Evolutionary conservation across 192 early-diverging fungal species (phyloP).

Genomic region (Podila epicladia): DNA sequence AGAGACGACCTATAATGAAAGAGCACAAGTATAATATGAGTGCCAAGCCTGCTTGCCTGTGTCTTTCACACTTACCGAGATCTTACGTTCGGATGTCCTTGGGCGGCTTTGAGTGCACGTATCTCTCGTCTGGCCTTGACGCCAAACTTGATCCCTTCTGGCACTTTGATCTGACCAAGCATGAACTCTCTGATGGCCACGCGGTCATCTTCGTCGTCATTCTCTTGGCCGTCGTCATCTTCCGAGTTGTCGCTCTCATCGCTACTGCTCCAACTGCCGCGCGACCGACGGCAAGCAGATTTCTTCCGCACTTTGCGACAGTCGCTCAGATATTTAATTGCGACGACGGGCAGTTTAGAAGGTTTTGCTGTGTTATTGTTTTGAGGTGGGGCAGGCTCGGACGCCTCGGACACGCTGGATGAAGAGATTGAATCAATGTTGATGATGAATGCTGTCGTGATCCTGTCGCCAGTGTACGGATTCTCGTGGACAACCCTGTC

Average conservation of each 20-base stretch:
- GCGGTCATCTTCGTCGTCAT: background rate
- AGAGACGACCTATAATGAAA: slow-evolving; percentile 15
- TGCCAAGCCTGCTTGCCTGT: no score
- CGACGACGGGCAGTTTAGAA: slow-evolving; percentile 4
- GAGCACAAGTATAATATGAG: background rate
- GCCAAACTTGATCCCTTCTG: slow-evolving; percentile 25
- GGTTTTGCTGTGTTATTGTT: background rate
- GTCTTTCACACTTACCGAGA: no score
- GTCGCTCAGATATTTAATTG: slow-evolving; percentile 42
- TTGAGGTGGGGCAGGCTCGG: background rate
- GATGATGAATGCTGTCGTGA: slow-evolving; percentile 24
- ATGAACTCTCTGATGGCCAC: background rate
- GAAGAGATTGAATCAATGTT: slow-evolving; percentile 12
- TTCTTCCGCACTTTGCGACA: slow-evolving; percentile 5
- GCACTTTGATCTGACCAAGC: slow-evolving; percentile 3
- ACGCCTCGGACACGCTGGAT: background rate
- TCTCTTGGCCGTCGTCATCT: background rate
- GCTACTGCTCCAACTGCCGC: slow-evolving; percentile 6
- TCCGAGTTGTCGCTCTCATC: slow-evolving; percentile 11
- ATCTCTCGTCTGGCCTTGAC: slow-evolving; percentile 39
- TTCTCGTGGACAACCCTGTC: slow-evolving; percentile 38
- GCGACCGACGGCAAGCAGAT: background rate
- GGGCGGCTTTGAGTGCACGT: slow-evolving; percentile 27
- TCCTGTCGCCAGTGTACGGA: slow-evolving; percentile 48
- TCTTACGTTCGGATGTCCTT: slow-evolving; percentile 42